Conservation (phyloP, 2,329 filamentous ascomycete genomes). For the Ascochyta pisi region DNA sequence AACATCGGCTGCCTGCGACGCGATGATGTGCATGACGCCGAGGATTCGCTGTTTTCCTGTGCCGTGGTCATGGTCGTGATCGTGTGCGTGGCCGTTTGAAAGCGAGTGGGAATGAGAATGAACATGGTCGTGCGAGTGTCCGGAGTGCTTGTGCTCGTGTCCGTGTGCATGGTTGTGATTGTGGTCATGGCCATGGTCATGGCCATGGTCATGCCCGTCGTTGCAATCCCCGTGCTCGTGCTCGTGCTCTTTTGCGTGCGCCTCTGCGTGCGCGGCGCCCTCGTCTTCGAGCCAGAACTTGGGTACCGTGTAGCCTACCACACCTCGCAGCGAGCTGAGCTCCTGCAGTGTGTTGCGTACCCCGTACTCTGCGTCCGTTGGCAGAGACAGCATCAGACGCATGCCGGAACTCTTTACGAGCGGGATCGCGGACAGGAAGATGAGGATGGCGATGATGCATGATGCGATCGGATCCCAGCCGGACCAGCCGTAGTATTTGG, state of each 20-base stretch:
- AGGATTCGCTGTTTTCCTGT: constrained; percentile 62
- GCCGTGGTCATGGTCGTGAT: constrained; percentile 22
- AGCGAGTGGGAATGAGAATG: constrained; percentile 8
- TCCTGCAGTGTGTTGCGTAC: constrained; percentile 86
- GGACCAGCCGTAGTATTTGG: constrained; percentile 86
- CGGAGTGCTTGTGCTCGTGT: constrained; percentile 44
- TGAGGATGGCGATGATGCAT: constrained; percentile 89
- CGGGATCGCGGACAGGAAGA: constrained; percentile 89
- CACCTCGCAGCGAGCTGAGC: constrained; percentile 80
- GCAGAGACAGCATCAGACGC: constrained; percentile 82
- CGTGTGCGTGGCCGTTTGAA: neutral
- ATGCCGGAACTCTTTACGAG: constrained; percentile 85
- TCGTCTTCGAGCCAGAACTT: constrained; percentile 91
- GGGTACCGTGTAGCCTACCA: constrained; percentile 83
- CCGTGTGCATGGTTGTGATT: constrained; percentile 41
- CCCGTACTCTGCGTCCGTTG: constrained; percentile 84
- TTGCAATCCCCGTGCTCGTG: constrained; percentile 40
- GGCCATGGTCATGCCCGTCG: constrained; percentile 42
- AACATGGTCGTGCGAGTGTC: constrained; percentile 35
- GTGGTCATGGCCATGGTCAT: constrained; percentile 45
- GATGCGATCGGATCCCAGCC: constrained; percentile 96
- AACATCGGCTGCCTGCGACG: constrained; percentile 72
- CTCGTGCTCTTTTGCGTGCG: constrained; percentile 51
- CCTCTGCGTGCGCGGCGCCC: constrained; percentile 50
- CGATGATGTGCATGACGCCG: constrained; percentile 86